Base-by-base conservation (phyloP, 345 rosid species). In the Mallotus nudiflorus region DNA sequence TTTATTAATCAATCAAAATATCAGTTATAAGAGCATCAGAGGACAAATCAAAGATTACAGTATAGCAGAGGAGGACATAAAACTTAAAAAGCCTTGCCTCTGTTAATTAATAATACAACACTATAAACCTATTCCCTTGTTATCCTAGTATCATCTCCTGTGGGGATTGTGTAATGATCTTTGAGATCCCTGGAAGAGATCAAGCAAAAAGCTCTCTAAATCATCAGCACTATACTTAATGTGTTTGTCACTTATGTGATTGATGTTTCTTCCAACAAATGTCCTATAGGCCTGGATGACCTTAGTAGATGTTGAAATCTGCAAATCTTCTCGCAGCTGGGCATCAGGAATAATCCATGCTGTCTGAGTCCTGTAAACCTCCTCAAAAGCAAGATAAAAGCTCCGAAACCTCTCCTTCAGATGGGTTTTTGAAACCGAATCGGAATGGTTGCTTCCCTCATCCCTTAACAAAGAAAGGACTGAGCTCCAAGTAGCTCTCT, bases 211-310 rank as follows among this genome's bases (percentile, higher is more conserved):
- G 50, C 52, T 75, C 80, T 88, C 78, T 70, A 93, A 83, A 76
- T 93, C 97, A 72, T 88, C 97, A 9, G 91, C 83, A 66, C 55
- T 82, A 71, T 89, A 89, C 82, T 85, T 93, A 6, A 89, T 74
- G 62, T 88, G 80, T 83, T 67, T 89, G 62, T 91, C 97, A 60
- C 85, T 82, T 37, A 87, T 75, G 51, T 56, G 73, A 70, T 86
- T 77, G 70, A 58, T 76, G 67, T 91, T 86, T 69, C 84, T 86
- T 69, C 91, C 88, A 31, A 80, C 82, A 60, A 88, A 93, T 14
- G 83, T 81, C 69, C 94, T 82, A 65, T 87, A 94, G 0, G 98
- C 98, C 68, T 87, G 98, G 67, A 89, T 82, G 61, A 91, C 91
- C 81, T 80, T 85, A 65, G 78, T 74, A 1, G 97, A 88, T 0